A percentile compares a stretch with the other conserved stretches of the same genome.
phyloP scores from a whole-genome alignment of 306 rosid species.

The Lagenaria siceraria region DNA sequence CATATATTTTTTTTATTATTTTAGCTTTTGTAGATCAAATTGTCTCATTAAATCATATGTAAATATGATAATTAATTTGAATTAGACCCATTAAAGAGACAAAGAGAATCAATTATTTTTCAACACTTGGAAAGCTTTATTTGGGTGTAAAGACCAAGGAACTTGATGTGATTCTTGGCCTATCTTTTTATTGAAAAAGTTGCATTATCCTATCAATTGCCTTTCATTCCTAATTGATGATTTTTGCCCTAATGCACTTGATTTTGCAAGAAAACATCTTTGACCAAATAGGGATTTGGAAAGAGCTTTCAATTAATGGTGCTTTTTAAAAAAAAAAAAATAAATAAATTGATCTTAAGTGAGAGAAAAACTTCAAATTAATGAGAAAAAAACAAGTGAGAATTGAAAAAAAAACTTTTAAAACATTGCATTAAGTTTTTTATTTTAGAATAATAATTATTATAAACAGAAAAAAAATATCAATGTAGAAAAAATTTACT shows the following conservation, averaged over 20 bases:
- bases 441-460: too few relatives aligned
- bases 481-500: too few relatives aligned
- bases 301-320: background rate
- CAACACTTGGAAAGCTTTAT: background rate
- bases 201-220: background rate
- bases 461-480: too few relatives aligned
- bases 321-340: background rate
- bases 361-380: too few relatives aligned
- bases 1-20: background rate
- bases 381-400: too few relatives aligned
- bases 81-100: conserved; percentile 1
- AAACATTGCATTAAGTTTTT: too few relatives aligned
- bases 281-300: background rate
- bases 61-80: background rate
- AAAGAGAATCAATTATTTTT: background rate
- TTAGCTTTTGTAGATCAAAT: background rate
- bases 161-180: background rate
- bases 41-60: background rate
- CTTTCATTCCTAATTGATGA: background rate
- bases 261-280: background rate
- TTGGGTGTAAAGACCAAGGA: background rate
- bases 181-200: background rate
- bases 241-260: background rate
- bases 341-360: too few relatives aligned
- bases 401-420: too few relatives aligned